A percentile compares a stretch with the other conserved stretches of the same genome.
Evolutionary conservation across 2,329 filamentous ascomycete species (phyloP).

Genomic region (Colletotrichum melonis): DNA sequence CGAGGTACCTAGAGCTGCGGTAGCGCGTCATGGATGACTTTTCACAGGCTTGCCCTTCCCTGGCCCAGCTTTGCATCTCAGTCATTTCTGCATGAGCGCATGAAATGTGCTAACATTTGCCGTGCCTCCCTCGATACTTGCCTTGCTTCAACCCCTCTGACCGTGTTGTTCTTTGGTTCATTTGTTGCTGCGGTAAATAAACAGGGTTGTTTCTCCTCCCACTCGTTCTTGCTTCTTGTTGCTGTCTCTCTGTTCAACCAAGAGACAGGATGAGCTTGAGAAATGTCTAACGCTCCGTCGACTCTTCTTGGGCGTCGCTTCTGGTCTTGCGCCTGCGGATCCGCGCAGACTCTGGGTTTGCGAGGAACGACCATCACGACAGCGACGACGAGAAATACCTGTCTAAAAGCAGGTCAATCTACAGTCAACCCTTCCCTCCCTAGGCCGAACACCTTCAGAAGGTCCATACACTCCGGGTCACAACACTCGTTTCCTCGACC

Average conservation of each 20-base stretch:
- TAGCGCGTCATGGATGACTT: slow-evolving; percentile 54
- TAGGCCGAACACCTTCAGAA: slow-evolving; percentile 15
- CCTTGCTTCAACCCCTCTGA: not conserved
- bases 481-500: slow-evolving; percentile 27
- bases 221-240: not conserved
- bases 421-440: not conserved
- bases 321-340: slow-evolving; percentile 41
- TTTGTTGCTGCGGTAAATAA: slow-evolving; percentile 18
- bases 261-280: slow-evolving; percentile 48
- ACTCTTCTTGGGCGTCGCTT: slow-evolving; percentile 49
- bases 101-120: slow-evolving; percentile 33
- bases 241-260: slow-evolving; percentile 30
- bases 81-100: slow-evolving; percentile 33
- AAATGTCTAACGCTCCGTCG: slow-evolving; percentile 51
- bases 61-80: slow-evolving; percentile 32
- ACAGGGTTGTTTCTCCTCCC: not conserved
- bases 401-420: slow-evolving; percentile 15
- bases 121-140: slow-evolving; percentile 9
- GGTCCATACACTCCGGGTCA: slow-evolving; percentile 19
- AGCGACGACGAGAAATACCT: slow-evolving; percentile 2
- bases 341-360: slow-evolving; percentile 35
- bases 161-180: not conserved
- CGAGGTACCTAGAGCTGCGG: slow-evolving; percentile 31
- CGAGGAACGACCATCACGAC: slow-evolving; percentile 23
- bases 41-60: slow-evolving; percentile 41